Conservation (phyloP, 2,329 filamentous ascomycete species). For the Aspergillus sojae region DNA sequence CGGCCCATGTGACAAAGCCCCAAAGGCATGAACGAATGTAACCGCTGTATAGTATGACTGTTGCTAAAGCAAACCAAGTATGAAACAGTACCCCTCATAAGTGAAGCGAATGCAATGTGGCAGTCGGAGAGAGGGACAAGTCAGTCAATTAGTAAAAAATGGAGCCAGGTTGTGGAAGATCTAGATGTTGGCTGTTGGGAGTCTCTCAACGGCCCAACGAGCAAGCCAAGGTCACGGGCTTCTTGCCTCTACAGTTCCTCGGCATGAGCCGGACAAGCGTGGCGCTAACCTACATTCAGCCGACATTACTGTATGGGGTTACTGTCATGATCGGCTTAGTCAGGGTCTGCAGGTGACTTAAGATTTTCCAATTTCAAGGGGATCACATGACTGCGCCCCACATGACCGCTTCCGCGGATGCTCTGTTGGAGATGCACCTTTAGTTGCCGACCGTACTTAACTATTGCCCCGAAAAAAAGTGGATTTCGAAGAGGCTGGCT, state of each 20-base stretch:
- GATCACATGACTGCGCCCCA: background rate
- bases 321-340: background rate
- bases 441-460: background rate
- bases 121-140: constrained; percentile 1
- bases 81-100: constrained; percentile 1
- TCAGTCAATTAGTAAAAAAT: background rate
- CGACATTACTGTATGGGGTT: background rate
- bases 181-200: constrained; percentile 10
- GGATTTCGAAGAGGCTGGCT: constrained; percentile 5
- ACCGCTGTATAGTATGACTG: background rate
- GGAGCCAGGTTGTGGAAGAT: background rate
- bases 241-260: constrained; percentile 8
- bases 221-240: background rate
- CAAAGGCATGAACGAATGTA: constrained; percentile 20
- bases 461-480: background rate
- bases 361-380: background rate
- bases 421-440: constrained; percentile 3
- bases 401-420: background rate
- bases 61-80: constrained; percentile 6
- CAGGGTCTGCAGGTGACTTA: constrained; percentile 2
- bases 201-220: constrained; percentile 11
- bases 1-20: constrained; percentile 39
- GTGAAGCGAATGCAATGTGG: constrained; percentile 9
- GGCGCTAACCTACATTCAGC: background rate
- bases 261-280: background rate